Evolutionary conservation across 2,329 filamentous ascomycete species (phyloP), one percentile per base, ranked within the genome.

Genomic region (Xylariaceae sp.): DNA sequence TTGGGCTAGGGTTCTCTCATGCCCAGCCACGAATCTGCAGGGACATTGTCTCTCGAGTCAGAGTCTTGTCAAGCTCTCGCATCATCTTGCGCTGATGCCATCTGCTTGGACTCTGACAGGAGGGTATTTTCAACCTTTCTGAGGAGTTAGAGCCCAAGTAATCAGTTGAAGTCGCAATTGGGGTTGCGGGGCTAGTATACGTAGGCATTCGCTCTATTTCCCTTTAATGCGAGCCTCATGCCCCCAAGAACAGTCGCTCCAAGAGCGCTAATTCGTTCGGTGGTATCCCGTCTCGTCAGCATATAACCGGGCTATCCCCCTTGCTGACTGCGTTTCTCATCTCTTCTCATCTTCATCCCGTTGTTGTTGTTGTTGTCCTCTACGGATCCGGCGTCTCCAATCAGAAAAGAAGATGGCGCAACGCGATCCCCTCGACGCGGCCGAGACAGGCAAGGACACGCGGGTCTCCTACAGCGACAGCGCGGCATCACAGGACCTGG

Each of bases 401-500:
- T 45, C 49, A 48, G 55, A 11, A 61, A 18, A 18, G 17, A 18
- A 55, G 8, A 66, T 67, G 64, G 53, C 56, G 18, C 6, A 57
- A 41, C 53, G 39, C 45, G 55, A 64, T 49, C 51, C 61, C 30
- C 39, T 60, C 9, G 53, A 58, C 9, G 41, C 18, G 9, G 56
- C 37, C 10, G 61, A 60, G 52, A 60, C 41, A 13, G 65, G 37
- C 15, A 50, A n/a, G 50, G 56, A 50, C 15, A 52, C 11, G 11
- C 52, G 11, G 44, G 55, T 53, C 6, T 62, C 58, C 15, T 64
- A 66, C 17, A 59, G 61, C 10, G 57, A 61, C 11, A 66, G 60
- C 0, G 52, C 51, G 52, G 62, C 64, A 13, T 62, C 61, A 49
- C 61, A 53, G 23, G 66, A 69, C 34, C 61, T 73, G 45, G 72